Evolutionary conservation across 148 eudicot genomes (phyloP).

Genomic region (Arbutus unedo): DNA sequence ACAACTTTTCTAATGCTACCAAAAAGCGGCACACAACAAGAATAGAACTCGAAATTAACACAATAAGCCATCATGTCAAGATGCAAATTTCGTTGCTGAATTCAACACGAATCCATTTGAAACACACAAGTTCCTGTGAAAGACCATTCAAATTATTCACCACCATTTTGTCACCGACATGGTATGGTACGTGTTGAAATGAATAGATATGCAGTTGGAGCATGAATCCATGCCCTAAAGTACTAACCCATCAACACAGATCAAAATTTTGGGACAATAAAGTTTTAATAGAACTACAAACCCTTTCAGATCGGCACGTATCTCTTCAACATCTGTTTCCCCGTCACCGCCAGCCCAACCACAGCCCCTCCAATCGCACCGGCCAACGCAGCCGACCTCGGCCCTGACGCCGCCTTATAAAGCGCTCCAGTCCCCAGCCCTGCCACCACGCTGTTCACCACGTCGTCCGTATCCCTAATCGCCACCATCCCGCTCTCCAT

Average conservation of each 20-base stretch:
- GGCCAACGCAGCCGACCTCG: conserved; percentile 75
- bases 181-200: background rate
- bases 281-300: background rate
- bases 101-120: background rate
- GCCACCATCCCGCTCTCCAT: conserved; percentile 76
- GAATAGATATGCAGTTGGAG: background rate
- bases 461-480: conserved; percentile 69
- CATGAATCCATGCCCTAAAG: conserved; percentile 2
- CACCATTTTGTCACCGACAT: background rate
- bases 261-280: conserved; percentile 14
- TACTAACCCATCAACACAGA: background rate
- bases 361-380: conserved; percentile 80
- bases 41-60: background rate
- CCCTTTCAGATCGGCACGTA: conserved; percentile 31
- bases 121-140: background rate
- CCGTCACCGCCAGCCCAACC: conserved; percentile 66
- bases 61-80: background rate
- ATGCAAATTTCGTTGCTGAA: background rate
- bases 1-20: background rate
- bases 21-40: background rate
- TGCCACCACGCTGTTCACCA: conserved; percentile 70
- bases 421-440: conserved; percentile 82
- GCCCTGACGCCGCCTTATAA: conserved; percentile 75
- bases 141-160: conserved; percentile 17
- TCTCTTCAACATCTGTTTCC: conserved; percentile 62